These are phyloP conservation scores for Nicotiana paniculata DNA, from an alignment of 257 asterid species.

Conservation along the genomic window DNA sequence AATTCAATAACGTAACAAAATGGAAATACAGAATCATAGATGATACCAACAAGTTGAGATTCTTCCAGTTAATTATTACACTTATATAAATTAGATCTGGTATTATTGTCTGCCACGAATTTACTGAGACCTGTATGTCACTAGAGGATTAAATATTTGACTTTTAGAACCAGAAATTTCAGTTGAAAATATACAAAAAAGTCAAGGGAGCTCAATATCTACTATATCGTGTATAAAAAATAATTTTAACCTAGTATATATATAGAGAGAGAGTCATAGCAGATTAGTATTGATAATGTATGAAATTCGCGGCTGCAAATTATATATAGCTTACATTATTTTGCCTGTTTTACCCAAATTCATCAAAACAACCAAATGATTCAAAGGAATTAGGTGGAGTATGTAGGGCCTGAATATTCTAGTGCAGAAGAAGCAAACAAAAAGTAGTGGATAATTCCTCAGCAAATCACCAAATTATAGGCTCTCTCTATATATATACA, in stretches of 20 bases:
- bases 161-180: not conserved
- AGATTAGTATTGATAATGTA: too few species aligned
- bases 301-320: too few species aligned
- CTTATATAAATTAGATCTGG: not conserved
- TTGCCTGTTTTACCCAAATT: not conserved
- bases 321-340: too few species aligned
- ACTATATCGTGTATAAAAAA: too few species aligned
- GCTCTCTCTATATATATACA: not conserved
- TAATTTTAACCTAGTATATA: too few species aligned
- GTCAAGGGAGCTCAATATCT: too few species aligned
- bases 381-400: not conserved
- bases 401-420: conserved; percentile 1
- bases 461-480: not conserved
- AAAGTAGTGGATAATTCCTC: not conserved
- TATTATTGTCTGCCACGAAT: not conserved
- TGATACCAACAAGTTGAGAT: too few species aligned
- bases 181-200: too few species aligned
- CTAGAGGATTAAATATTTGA: not conserved
- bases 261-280: too few species aligned
- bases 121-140: not conserved
- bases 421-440: not conserved
- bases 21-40: too few species aligned
- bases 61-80: too few species aligned
- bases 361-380: not conserved
- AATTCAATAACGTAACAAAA: too few species aligned